These are phyloP conservation scores for Cladophialophora chaetospira DNA, from an alignment of 2,329 filamentous ascomycete species.

Conservation along the genomic window DNA sequence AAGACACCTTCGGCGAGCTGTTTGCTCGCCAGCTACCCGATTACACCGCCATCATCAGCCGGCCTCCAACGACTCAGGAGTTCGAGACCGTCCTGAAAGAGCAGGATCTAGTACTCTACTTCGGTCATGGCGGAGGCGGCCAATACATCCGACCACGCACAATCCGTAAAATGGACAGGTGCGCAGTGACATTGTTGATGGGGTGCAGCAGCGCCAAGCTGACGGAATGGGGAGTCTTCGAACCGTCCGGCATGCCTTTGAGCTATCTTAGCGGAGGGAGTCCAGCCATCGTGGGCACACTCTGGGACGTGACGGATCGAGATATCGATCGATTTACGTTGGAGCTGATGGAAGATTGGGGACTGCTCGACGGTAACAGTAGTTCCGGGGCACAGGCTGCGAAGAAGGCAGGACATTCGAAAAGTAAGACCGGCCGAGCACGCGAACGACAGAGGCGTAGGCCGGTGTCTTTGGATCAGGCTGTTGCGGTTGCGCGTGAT, in stretches of 20 bases:
- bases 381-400: constrained; percentile 28
- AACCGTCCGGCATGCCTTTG: constrained; percentile 85
- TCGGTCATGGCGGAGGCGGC: constrained; percentile 91
- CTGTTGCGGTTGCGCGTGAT: constrained; percentile 71
- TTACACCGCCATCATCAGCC: constrained; percentile 60
- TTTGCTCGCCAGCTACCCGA: constrained; percentile 23
- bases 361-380: constrained; percentile 59
- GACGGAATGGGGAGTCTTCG: constrained; percentile 79
- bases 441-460: constrained; percentile 41
- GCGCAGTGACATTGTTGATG: constrained; percentile 85
- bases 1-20: constrained; percentile 67
- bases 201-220: constrained; percentile 87
- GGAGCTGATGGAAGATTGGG: constrained; percentile 81
- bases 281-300: constrained; percentile 83
- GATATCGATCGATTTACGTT: constrained; percentile 94
- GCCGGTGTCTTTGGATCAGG: constrained; percentile 69
- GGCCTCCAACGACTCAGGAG: constrained; percentile 72
- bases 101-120: constrained; percentile 81
- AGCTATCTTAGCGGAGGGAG: constrained; percentile 88
- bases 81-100: constrained; percentile 68
- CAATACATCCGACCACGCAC: constrained; percentile 90
- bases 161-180: constrained; percentile 74
- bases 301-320: constrained; percentile 98
- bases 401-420: constrained; percentile 37
- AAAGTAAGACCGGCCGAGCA: constrained; percentile 36